Evolutionary conservation across 108 stramenopile species (phyloP), one percentile per base, ranked within the genome.

Genomic region (Cyclotella kingstonii): DNA sequence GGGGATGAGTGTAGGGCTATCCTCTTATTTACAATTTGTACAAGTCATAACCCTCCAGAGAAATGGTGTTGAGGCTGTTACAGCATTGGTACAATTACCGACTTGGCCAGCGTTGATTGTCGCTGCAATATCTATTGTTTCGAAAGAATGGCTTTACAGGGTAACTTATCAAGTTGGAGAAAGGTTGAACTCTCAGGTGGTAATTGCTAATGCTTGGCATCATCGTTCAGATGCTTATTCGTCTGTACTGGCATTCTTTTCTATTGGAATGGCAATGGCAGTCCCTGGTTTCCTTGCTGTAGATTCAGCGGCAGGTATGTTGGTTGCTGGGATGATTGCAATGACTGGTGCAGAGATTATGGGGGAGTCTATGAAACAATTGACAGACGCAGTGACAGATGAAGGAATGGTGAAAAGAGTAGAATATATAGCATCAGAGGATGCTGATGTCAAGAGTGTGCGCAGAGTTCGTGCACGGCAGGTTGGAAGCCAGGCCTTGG

Each of bases 201-300:
- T 98, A 25, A 84, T 97, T 54, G 95, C 98, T 44, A 98, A 98
- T 80, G 98, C 98, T 1, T 97, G 95, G 96, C 98, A 98, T 73
- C 96, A 96, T 81, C 83, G 98, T 5, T 85, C 85, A 28, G 98
- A 98, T 74, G 96, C 98, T 0, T 93, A 96, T 44, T 94, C 92
- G 11, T 89, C 86, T 15, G 75, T 98, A 15, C 67, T 97, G 62
- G 95, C 98, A 12, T 65, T 97, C 41, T 54, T 91, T 2, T 84
- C 83, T 30, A 94, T 98, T 60, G 85, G 77, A 0, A 80, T 90
- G 42, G 95, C 98, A 18, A 86, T 91, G 76, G 41, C 64, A 23
- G 76, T 86, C 34, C 81, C 81, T 12, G 83, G 83, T 2, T 61
- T 90, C 42, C 33, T 79, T 18, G 81, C 82, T 27, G 87, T 90